A percentile compares a stretch with the other conserved stretches of the same genome.
These are phyloP conservation scores for Gliomastix tumulicola DNA, from an alignment of 2,329 filamentous ascomycete species.

Conservation along the genomic window DNA sequence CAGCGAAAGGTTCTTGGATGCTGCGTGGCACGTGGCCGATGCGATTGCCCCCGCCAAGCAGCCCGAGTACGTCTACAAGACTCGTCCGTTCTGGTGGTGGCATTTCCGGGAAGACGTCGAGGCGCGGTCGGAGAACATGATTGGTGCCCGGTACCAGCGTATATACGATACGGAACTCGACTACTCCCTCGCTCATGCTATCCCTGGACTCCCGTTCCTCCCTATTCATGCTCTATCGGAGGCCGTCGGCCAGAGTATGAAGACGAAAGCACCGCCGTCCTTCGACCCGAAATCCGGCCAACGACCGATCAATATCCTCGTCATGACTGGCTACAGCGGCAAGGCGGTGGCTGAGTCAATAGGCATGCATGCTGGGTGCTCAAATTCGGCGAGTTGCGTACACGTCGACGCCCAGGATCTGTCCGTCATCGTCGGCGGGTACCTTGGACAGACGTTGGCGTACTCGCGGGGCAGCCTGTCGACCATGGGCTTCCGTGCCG, in stretches of 20 bases:
- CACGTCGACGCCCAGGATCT: constrained; percentile 63
- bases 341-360: constrained; percentile 34
- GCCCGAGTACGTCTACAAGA: constrained; percentile 22
- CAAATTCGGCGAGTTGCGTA: constrained; percentile 59
- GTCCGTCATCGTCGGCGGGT: constrained; percentile 61
- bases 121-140: constrained; percentile 12
- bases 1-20: constrained; percentile 27
- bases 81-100: constrained; percentile 33
- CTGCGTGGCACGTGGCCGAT: constrained; percentile 25
- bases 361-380: constrained; percentile 55
- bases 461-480: constrained; percentile 40
- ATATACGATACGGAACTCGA: constrained; percentile 20
- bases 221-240: too few relatives aligned
- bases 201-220: constrained; percentile 26
- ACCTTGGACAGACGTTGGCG: constrained; percentile 56
- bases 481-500: constrained; percentile 48
- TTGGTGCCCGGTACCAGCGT: constrained; percentile 19
- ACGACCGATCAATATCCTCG: constrained; percentile 28
- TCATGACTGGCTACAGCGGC: constrained; percentile 28
- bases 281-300: constrained; percentile 23
- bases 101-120: constrained; percentile 26
- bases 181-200: constrained; percentile 22
- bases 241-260: too few relatives aligned
- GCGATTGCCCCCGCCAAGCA: constrained; percentile 23
- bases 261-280: constrained; percentile 14